Conservation (phyloP, 768 basidiomycete species). For the Asterophora lycoperdoides region DNA sequence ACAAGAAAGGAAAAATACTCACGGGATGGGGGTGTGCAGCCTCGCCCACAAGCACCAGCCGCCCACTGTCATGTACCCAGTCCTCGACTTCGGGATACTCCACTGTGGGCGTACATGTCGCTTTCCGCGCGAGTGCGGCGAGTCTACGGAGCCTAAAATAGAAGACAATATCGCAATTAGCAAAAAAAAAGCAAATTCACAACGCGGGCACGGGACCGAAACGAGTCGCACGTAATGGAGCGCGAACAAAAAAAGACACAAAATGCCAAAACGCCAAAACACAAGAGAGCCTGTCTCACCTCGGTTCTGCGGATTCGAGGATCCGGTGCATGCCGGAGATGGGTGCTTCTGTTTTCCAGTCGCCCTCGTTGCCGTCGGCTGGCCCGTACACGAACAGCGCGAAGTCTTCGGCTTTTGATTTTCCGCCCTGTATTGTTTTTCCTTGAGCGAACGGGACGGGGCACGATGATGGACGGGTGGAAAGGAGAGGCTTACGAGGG, state of each 20-base stretch:
- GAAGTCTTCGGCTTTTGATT: constrained; percentile 19
- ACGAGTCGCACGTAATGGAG: too few relatives aligned
- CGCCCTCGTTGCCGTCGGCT: constrained; percentile 24
- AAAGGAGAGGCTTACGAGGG: constrained; percentile 25
- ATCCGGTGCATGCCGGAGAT: constrained; percentile 27
- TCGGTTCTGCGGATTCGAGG: constrained; percentile 31
- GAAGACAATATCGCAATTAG: not conserved
- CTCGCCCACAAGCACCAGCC: constrained; percentile 48
- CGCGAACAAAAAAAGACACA: not conserved
- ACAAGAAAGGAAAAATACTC: constrained; percentile 15
- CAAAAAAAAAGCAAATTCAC: too few relatives aligned
- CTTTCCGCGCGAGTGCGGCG: constrained; percentile 28
- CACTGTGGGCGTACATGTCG: constrained; percentile 34
- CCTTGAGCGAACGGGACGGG: not conserved
- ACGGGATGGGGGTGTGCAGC: constrained; percentile 58
- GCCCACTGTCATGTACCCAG: constrained; percentile 47
- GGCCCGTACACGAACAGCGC: constrained; percentile 28
- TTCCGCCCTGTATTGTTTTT: constrained; percentile 29
- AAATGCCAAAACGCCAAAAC: not conserved
- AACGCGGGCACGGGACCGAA: too few relatives aligned
- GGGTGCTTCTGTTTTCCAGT: constrained; percentile 28
- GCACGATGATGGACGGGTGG: too few relatives aligned
- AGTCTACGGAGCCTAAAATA: constrained; percentile 32
- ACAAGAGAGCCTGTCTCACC: constrained; percentile 21
- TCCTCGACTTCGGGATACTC: constrained; percentile 40